These are phyloP conservation scores for Dovyalis caffra DNA, from an alignment of 345 rosid genomes.

Conservation along the genomic window DNA sequence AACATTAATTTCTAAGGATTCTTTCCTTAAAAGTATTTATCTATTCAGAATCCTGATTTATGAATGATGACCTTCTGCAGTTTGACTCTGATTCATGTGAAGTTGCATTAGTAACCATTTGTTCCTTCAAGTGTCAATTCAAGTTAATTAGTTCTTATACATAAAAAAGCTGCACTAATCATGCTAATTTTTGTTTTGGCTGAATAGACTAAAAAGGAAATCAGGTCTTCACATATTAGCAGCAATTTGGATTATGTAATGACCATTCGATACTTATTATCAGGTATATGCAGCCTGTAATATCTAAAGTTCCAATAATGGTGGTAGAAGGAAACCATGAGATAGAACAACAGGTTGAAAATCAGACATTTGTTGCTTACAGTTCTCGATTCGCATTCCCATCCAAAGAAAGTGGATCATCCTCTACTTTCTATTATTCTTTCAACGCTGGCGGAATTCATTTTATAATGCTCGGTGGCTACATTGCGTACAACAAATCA, in stretches of 20 bases:
- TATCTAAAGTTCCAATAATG: conserved; percentile 75
- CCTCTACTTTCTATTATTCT: conserved; percentile 73
- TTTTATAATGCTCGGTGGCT: conserved; percentile 83
- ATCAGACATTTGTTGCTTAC: conserved; percentile 67
- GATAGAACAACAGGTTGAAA: conserved; percentile 66
- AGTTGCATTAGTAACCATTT: neutral
- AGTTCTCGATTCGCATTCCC: conserved; percentile 87
- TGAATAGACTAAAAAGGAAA: too few species aligned
- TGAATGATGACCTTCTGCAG: neutral
- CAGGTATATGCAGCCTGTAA: conserved; percentile 80
- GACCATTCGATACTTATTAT: conserved; percentile 8
- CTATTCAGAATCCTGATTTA: neutral
- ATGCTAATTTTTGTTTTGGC: too few species aligned
- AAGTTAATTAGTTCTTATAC: too few species aligned
- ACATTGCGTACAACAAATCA: conserved; percentile 54
- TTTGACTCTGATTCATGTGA: neutral
- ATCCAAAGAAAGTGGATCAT: conserved; percentile 65
- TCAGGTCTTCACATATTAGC: neutral
- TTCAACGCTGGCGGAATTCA: conserved; percentile 94
- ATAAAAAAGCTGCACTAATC: too few species aligned
- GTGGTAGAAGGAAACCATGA: conserved; percentile 92
- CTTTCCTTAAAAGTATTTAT: neutral
- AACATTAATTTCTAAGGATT: neutral
- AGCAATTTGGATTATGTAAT: neutral
- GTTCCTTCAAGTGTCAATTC: neutral